Percentiles rank a stretch among this genome's conserved stretches.
Evolutionary conservation across 768 basidiomycete genomes (phyloP).

Genomic region (Mycena maculata): DNA sequence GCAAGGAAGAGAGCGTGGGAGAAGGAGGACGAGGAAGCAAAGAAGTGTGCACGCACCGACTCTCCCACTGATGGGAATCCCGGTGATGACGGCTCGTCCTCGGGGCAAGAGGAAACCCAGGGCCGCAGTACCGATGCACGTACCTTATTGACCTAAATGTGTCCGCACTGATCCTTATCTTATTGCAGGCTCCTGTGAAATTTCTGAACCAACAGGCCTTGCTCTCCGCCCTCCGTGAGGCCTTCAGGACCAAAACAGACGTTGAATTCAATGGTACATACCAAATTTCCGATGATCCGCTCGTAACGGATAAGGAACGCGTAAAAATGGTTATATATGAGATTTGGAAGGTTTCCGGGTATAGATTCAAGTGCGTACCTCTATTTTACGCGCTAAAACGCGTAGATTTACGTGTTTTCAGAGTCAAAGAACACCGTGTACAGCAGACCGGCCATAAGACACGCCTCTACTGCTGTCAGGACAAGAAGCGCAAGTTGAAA

Average conservation of each 20-base stretch:
- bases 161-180: not conserved
- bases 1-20: not conserved
- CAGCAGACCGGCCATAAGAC: slow-evolving; percentile 24
- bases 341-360: slow-evolving; percentile 22
- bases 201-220: not conserved
- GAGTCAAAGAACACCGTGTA: not conserved
- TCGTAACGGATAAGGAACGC: slow-evolving; percentile 13
- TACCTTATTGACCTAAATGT: not conserved
- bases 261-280: slow-evolving; percentile 1
- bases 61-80: not conserved
- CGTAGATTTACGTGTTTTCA: not conserved
- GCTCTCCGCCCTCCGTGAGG: not conserved
- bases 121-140: not conserved
- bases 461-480: slow-evolving; percentile 30
- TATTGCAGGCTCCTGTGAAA: not conserved
- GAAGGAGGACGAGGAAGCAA: not conserved
- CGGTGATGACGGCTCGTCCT: not conserved
- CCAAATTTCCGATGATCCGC: slow-evolving; percentile 7
- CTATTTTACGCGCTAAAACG: not conserved
- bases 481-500: slow-evolving; percentile 22
- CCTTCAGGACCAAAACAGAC: not conserved
- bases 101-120: not conserved
- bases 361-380: slow-evolving; percentile 18
- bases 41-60: not conserved
- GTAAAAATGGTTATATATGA: slow-evolving; percentile 14